These are phyloP conservation scores for Sungouiella blattae DNA, from an alignment of 805 yeast species.

Conservation along the genomic window DNA sequence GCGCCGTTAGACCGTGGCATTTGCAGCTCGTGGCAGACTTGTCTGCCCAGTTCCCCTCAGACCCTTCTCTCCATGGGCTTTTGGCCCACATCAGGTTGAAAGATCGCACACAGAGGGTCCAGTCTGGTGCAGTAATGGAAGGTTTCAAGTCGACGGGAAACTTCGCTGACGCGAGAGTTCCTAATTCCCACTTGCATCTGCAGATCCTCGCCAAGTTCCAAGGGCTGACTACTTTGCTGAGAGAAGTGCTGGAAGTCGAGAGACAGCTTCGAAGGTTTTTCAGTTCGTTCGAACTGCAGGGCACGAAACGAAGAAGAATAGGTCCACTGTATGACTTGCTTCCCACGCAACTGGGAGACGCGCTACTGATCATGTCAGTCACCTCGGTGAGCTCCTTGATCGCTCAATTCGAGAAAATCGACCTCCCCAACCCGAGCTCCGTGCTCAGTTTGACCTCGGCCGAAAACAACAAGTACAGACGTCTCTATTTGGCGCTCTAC, in stretches of 20 bases:
- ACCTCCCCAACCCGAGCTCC: constrained; percentile 15
- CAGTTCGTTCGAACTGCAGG: neutral
- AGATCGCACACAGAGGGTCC: neutral
- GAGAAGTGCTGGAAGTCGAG: constrained; percentile 1
- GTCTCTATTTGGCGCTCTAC: constrained; percentile 7
- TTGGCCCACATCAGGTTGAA: neutral
- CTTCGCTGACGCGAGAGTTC: neutral
- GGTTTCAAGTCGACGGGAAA: neutral
- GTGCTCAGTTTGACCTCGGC: constrained; percentile 3
- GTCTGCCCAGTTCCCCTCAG: constrained; percentile 10
- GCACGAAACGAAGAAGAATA: neutral
- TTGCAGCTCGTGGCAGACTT: constrained; percentile 8
- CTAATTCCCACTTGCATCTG: neutral
- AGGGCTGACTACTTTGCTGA: neutral
- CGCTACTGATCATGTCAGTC: constrained; percentile 10
- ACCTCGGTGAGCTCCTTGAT: constrained; percentile 18
- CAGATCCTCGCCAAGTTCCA: neutral
- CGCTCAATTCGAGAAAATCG: constrained; percentile 15
- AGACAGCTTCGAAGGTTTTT: neutral
- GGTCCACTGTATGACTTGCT: neutral
- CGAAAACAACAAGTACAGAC: constrained; percentile 2
- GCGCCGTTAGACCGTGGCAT: constrained; percentile 12
- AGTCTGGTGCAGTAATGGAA: neutral
- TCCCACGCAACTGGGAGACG: neutral
- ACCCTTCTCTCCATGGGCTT: constrained; percentile 9